Conservation (phyloP, 2,329 filamentous ascomycete species). For the Hypoxylon sp. region DNA sequence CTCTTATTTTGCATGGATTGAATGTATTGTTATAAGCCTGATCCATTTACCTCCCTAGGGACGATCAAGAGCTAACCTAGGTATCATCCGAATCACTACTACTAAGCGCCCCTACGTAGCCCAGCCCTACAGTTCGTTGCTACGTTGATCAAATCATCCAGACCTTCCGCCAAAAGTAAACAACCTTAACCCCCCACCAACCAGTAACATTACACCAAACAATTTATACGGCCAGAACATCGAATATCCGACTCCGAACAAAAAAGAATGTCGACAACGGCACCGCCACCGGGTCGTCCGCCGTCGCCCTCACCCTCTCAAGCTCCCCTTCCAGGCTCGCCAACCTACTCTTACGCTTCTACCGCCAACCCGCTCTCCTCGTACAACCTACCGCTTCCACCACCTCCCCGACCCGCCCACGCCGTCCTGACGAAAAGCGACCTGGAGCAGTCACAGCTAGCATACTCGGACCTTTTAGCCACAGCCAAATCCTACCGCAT, state of each 20-base stretch:
- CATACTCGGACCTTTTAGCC: constrained; percentile 71
- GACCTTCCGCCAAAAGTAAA: constrained; percentile 28
- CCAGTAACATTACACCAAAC: constrained; percentile 21
- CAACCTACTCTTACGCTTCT: constrained; percentile 72
- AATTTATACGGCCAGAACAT: constrained; percentile 2
- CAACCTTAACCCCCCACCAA: constrained; percentile 34
- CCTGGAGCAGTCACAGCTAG: constrained; percentile 70
- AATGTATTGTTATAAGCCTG: constrained; percentile 18
- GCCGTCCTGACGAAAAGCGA: constrained; percentile 72
- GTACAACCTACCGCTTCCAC: constrained; percentile 71
- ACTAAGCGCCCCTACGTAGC: constrained; percentile 12
- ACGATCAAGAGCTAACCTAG: not conserved
- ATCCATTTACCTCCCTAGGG: not conserved
- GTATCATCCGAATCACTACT: constrained; percentile 13
- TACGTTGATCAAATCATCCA: constrained; percentile 19
- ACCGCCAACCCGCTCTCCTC: constrained; percentile 70
- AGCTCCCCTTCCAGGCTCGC: constrained; percentile 71
- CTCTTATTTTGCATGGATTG: constrained; percentile 7
- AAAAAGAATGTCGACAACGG: constrained; percentile 25
- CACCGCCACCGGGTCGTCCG: constrained; percentile 45
- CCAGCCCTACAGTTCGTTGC: constrained; percentile 12
- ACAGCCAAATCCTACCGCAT: constrained; percentile 73
- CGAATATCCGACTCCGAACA: no score
- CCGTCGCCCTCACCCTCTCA: constrained; percentile 66
- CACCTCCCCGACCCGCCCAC: constrained; percentile 67